Percentiles rank a stretch among this genome's conserved stretches.
phyloP scores from a whole-genome alignment of 371 early-diverging fungal genomes.

The Funneliformis caledonium region DNA sequence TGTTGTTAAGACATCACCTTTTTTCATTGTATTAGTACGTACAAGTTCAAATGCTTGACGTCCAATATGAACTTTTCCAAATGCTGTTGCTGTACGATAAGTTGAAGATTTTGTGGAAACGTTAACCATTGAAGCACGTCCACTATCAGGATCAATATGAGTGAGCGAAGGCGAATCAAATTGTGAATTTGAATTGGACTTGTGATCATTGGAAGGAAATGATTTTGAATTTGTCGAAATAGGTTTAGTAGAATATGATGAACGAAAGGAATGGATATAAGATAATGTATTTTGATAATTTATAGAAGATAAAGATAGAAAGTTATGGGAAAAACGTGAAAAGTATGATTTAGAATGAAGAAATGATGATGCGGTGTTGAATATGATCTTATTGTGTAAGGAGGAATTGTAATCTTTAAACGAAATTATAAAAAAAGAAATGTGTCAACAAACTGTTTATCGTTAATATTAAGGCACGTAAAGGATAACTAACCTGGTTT shows the following conservation, averaged over 20 bases:
- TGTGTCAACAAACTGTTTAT: too few relatives aligned
- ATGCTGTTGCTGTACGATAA: slow-evolving; percentile 73
- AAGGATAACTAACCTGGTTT: neutral
- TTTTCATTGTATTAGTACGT: slow-evolving; percentile 63
- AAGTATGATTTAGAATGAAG: too few relatives aligned
- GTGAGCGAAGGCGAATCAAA: slow-evolving; percentile 54
- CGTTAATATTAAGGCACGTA: neutral
- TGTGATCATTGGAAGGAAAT: too few relatives aligned
- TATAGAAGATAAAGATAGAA: too few relatives aligned
- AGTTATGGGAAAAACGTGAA: too few relatives aligned
- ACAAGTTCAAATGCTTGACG: slow-evolving; percentile 65
- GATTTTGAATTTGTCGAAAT: neutral
- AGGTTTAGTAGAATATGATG: slow-evolving; percentile 21
- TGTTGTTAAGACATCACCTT: slow-evolving; percentile 88
- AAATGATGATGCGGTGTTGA: too few relatives aligned
- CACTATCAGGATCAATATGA: slow-evolving; percentile 76
- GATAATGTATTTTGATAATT: neutral
- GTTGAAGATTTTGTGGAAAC: slow-evolving; percentile 71
- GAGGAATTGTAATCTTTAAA: too few relatives aligned
- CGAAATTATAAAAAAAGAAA: too few relatives aligned
- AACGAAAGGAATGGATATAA: neutral
- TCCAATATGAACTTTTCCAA: slow-evolving; percentile 69
- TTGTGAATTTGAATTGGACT: neutral
- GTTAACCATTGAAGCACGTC: slow-evolving; percentile 85
- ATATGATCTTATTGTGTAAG: too few relatives aligned